These are phyloP conservation scores for Austroboletus eburneus DNA, from an alignment of 768 basidiomycete genomes.

Conservation along the genomic window DNA sequence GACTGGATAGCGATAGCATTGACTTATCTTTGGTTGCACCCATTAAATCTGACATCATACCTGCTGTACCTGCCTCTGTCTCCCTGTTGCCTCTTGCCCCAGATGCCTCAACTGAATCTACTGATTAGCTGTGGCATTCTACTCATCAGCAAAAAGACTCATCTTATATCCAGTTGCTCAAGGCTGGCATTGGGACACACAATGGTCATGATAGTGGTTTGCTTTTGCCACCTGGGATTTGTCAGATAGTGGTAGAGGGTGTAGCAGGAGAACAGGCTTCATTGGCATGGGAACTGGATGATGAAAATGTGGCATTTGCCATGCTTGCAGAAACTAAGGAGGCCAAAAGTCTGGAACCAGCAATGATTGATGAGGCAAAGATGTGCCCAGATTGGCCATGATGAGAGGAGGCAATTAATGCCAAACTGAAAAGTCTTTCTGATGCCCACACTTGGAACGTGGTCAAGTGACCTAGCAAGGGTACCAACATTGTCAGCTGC, in stretches of 20 bases:
- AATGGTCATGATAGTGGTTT: too few species aligned
- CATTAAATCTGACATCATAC: too few species aligned
- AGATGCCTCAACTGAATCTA: too few species aligned
- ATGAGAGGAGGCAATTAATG: slow-evolving; percentile 23
- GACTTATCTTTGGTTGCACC: background rate
- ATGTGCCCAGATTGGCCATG: slow-evolving; percentile 19
- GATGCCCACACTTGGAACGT: slow-evolving; percentile 31
- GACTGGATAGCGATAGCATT: too few species aligned
- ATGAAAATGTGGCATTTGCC: background rate
- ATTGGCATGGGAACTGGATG: too few species aligned
- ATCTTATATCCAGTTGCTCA: too few species aligned
- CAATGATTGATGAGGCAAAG: slow-evolving; percentile 18
- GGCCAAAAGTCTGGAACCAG: slow-evolving; percentile 8
- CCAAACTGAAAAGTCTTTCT: slow-evolving; percentile 16
- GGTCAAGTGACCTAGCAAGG: slow-evolving; percentile 20
- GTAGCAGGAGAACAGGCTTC: background rate
- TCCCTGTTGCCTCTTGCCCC: too few species aligned
- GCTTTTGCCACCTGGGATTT: too few species aligned
- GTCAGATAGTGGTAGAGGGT: too few species aligned
- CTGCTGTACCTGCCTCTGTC: too few species aligned
- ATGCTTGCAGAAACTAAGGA: background rate
- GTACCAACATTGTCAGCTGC: slow-evolving; percentile 30
- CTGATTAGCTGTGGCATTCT: background rate
- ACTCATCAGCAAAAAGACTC: slow-evolving; percentile 4
- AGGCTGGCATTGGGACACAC: too few species aligned